Conservation (phyloP, 345 rosid genomes). For the Eutrema japonicum region DNA sequence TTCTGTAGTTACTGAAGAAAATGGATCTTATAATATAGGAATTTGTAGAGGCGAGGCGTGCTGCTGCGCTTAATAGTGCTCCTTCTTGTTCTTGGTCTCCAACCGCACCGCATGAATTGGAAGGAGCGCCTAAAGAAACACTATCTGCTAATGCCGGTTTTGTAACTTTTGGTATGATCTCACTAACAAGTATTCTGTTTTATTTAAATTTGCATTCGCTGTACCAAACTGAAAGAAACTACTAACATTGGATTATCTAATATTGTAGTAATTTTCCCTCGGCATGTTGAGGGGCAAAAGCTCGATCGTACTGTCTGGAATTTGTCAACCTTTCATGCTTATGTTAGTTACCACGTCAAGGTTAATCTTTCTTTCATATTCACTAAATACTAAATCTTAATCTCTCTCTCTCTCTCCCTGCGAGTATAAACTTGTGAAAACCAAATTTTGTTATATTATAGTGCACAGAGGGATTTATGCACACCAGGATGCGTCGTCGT, state of each 20-base stretch:
- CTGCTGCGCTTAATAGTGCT: slow-evolving; percentile 77
- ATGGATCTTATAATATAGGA: slow-evolving; percentile 55
- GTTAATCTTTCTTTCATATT: slow-evolving; percentile 49
- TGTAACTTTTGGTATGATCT: slow-evolving; percentile 80
- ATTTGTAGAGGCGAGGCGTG: slow-evolving; percentile 88
- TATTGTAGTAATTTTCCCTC: slow-evolving; percentile 77
- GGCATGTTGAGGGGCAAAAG: slow-evolving; percentile 88
- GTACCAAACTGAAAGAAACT: slow-evolving; percentile 24
- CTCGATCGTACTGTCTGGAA: slow-evolving; percentile 91
- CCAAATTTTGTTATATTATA: slow-evolving; percentile 18
- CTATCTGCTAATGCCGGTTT: slow-evolving; percentile 92
- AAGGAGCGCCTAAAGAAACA: slow-evolving; percentile 74
- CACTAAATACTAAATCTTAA: background rate
- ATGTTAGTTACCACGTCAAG: slow-evolving; percentile 96
- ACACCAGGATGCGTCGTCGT: slow-evolving; percentile 90
- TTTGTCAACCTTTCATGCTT: slow-evolving; percentile 89
- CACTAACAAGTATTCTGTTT: slow-evolving; percentile 8
- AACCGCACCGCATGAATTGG: slow-evolving; percentile 70
- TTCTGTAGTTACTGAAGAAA: background rate
- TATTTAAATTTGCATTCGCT: background rate
- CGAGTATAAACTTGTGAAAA: background rate
- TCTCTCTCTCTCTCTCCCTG: slow-evolving; percentile 11
- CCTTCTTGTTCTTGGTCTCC: slow-evolving; percentile 89
- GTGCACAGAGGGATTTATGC: slow-evolving; percentile 99
- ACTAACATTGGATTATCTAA: slow-evolving; percentile 5